These are phyloP conservation scores for Taxillus chinensis DNA, from an alignment of 164 flowering plant species.

Conservation along the genomic window DNA sequence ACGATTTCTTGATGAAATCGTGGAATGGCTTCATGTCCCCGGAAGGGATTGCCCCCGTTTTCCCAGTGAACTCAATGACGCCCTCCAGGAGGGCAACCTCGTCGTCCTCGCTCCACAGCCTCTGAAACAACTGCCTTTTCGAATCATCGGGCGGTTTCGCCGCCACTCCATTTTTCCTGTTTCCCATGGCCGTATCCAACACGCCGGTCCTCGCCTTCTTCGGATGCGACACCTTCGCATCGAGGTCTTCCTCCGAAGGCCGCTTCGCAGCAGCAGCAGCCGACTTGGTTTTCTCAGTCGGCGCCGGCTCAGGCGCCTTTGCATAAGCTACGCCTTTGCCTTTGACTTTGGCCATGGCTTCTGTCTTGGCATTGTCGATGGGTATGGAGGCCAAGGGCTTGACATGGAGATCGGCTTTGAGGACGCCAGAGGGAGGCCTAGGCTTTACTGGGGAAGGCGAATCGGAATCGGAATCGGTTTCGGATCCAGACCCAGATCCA, in stretches of 20 bases:
- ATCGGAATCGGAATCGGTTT: constrained; percentile 5
- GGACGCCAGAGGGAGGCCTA: not conserved
- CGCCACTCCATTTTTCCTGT: not conserved
- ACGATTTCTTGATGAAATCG: constrained; percentile 20
- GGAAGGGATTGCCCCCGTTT: constrained; percentile 19
- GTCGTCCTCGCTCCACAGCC: constrained; percentile 41
- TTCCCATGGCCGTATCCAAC: not conserved
- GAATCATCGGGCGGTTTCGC: not conserved
- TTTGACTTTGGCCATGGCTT: too few species aligned
- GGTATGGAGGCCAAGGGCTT: not conserved
- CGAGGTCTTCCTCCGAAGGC: not conserved
- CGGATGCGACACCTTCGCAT: not conserved
- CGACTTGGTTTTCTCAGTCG: too few species aligned
- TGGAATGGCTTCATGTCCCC: constrained; percentile 17
- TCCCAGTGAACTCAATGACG: constrained; percentile 16
- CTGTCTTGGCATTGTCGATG: too few species aligned
- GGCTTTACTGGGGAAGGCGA: constrained; percentile 1
- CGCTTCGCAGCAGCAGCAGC: not conserved
- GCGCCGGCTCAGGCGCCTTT: too few species aligned
- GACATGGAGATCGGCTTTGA: not conserved
- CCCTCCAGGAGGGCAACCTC: constrained; percentile 35
- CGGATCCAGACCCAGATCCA: not conserved
- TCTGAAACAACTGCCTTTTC: constrained; percentile 7
- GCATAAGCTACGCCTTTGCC: not conserved
- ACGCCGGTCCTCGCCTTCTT: not conserved